Percentiles rank a stretch among this genome's conserved stretches.
Conservation (phyloP, 2,329 filamentous ascomycete genomes). For the Sporothrix schenckii region DNA sequence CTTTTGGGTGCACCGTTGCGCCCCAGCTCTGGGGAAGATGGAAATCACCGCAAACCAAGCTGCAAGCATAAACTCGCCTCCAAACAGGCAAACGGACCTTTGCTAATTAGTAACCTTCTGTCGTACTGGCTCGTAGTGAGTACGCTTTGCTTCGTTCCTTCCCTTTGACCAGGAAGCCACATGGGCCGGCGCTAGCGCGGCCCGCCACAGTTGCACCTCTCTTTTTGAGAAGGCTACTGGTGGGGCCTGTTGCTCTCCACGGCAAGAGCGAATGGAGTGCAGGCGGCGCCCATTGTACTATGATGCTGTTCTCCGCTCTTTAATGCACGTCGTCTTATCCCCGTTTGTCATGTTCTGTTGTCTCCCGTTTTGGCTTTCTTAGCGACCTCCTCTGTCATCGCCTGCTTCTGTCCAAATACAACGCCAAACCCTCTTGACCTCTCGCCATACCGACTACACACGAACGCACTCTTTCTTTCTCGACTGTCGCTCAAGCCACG, state of each 20-base stretch:
- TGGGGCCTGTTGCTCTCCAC: neutral
- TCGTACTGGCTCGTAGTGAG: neutral
- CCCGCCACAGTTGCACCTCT: slow-evolving; percentile 3
- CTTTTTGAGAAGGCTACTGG: slow-evolving; percentile 10
- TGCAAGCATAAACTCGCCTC: neutral
- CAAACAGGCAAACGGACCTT: slow-evolving; percentile 9
- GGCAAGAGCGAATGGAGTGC: neutral
- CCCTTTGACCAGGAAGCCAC: neutral
- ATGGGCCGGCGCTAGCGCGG: slow-evolving; percentile 1
- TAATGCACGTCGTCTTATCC: too few species aligned
- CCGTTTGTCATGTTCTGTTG: neutral
- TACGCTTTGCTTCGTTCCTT: neutral
- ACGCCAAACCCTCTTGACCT: too few species aligned
- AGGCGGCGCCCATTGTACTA: neutral
- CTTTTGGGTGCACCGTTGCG: neutral
- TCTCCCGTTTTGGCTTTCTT: neutral
- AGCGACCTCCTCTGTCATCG: neutral
- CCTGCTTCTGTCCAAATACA: too few species aligned
- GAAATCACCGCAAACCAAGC: neutral
- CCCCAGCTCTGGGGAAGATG: neutral
- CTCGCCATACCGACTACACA: too few species aligned
- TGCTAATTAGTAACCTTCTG: neutral
- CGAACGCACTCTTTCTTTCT: neutral
- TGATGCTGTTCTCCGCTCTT: slow-evolving; percentile 17
- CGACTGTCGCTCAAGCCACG: neutral